These are phyloP conservation scores for Clarireedia hainanense DNA, from an alignment of 2,329 filamentous ascomycete genomes.

Conservation along the genomic window DNA sequence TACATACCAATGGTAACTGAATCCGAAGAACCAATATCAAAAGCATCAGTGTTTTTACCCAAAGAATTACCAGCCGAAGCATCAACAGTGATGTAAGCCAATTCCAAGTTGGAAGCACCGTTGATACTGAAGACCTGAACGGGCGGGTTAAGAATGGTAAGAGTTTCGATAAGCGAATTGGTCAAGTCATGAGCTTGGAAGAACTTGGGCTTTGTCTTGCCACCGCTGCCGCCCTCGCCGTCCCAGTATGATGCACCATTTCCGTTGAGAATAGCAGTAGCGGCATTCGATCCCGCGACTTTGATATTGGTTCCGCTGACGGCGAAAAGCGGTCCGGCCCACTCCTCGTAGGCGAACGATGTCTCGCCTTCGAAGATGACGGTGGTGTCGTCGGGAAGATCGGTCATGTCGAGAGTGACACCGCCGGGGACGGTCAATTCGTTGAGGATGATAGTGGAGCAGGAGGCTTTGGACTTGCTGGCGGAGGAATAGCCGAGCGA, in stretches of 20 bases:
- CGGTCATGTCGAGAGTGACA: slow-evolving; percentile 49
- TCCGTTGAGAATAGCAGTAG: slow-evolving; percentile 41
- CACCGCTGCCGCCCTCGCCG: slow-evolving; percentile 48
- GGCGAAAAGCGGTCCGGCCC: slow-evolving; percentile 54
- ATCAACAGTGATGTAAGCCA: slow-evolving; percentile 47
- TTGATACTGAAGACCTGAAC: slow-evolving; percentile 45
- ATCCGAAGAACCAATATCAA: slow-evolving; percentile 40
- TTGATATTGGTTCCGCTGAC: slow-evolving; percentile 21
- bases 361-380: slow-evolving; percentile 58
- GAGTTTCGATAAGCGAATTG: slow-evolving; percentile 38
- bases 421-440: slow-evolving; percentile 50
- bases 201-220: slow-evolving; percentile 56
- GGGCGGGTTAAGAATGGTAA: slow-evolving; percentile 47
- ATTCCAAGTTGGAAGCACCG: slow-evolving; percentile 33
- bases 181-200: slow-evolving; percentile 47
- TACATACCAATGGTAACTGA: slow-evolving; percentile 39
- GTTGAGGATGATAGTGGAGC: slow-evolving; percentile 45
- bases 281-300: slow-evolving; percentile 15
- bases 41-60: slow-evolving; percentile 47
- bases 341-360: slow-evolving; percentile 59
- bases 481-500: slow-evolving; percentile 33
- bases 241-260: slow-evolving; percentile 46
- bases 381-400: slow-evolving; percentile 40
- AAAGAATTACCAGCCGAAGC: slow-evolving; percentile 42
- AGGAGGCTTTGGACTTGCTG: slow-evolving; percentile 41